Evolutionary conservation across 83 land plant genomes (phyloP).

Genomic region (Diphasiastrum complanatum): DNA sequence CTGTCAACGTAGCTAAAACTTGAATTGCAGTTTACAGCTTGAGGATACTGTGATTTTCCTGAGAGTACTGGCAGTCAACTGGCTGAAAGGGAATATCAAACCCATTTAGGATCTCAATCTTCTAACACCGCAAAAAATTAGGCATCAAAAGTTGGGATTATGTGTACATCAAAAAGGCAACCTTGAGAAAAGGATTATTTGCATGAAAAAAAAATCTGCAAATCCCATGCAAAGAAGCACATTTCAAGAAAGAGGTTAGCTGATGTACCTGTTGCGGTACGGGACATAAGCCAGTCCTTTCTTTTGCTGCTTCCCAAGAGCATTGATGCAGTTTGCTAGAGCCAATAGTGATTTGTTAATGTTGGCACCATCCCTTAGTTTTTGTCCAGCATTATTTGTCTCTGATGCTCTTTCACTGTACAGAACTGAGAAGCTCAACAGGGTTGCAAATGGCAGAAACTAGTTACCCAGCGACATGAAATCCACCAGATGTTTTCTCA

Average conservation of each 20-base stretch:
- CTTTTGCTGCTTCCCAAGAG: constrained; percentile 90
- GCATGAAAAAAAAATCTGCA: too few relatives aligned
- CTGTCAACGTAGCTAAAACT: too few relatives aligned
- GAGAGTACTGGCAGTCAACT: too few relatives aligned
- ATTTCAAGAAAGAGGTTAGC: background rate
- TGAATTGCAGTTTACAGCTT: too few relatives aligned
- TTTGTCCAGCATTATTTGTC: constrained; percentile 91
- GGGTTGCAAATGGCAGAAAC: background rate
- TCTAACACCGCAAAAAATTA: too few relatives aligned
- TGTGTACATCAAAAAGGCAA: too few relatives aligned
- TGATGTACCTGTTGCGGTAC: constrained; percentile 81
- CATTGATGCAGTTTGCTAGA: constrained; percentile 94
- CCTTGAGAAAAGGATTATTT: too few relatives aligned
- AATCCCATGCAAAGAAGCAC: too few relatives aligned
- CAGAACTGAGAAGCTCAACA: background rate
- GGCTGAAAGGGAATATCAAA: too few relatives aligned
- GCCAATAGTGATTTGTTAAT: constrained; percentile 95
- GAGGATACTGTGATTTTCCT: too few relatives aligned
- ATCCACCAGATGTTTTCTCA: background rate
- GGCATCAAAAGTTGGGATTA: too few relatives aligned
- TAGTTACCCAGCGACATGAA: background rate
- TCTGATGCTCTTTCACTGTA: constrained; percentile 96
- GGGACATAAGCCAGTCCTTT: constrained; percentile 98
- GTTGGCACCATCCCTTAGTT: constrained; percentile 94
- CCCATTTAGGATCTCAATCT: too few relatives aligned